Conservation (phyloP, 2,329 filamentous ascomycete genomes). For the Rosellinia necatrix region DNA sequence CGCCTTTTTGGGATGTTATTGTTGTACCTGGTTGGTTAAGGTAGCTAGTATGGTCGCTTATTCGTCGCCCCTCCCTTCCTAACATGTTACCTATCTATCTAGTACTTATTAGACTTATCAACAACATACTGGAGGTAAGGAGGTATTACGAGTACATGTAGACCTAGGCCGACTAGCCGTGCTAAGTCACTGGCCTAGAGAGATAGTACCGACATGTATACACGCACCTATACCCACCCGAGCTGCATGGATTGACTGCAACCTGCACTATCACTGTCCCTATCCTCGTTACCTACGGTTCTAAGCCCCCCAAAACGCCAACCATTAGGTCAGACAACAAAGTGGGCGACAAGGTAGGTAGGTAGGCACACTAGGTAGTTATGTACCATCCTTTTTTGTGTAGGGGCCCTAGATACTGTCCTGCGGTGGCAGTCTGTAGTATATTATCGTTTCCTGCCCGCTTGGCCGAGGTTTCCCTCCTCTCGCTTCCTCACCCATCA, state of each 20-base stretch:
- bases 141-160: too few species aligned
- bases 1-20: background rate
- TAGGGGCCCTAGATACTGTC: constrained; percentile 26
- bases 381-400: constrained; percentile 22
- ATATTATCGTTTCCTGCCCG: constrained; percentile 28
- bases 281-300: constrained; percentile 23
- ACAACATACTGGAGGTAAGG: background rate
- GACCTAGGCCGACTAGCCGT: too few species aligned
- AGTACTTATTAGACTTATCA: background rate
- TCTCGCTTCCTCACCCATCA: constrained; percentile 3
- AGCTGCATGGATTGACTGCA: constrained; percentile 26
- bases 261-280: constrained; percentile 24
- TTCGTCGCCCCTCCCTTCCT: constrained; percentile 3
- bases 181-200: constrained; percentile 9
- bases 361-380: constrained; percentile 17
- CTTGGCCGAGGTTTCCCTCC: constrained; percentile 6
- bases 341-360: constrained; percentile 19
- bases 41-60: constrained; percentile 10
- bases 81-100: background rate
- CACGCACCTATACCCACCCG: constrained; percentile 19
- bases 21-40: constrained; percentile 17
- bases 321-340: constrained; percentile 16
- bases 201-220: too few species aligned
- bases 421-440: constrained; percentile 3
- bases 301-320: constrained; percentile 24